Conservation (phyloP, 176 grass and related monocot genomes). For the Canna indica region DNA sequence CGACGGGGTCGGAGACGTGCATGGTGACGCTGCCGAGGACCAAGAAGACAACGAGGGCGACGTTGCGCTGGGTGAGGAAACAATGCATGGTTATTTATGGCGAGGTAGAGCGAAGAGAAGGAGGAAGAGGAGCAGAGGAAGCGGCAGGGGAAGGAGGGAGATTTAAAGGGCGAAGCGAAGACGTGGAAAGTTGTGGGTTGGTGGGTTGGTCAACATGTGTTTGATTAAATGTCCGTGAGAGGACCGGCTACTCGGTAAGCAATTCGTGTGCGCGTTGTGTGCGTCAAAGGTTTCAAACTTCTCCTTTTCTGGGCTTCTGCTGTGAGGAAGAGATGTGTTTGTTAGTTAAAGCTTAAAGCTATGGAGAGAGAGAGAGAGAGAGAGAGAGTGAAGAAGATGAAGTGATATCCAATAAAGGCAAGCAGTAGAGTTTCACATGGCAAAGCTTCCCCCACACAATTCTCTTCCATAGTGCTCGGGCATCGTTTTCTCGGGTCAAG, state of each 20-base stretch:
- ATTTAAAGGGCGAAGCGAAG: slow-evolving; percentile 83
- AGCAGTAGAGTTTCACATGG: neutral
- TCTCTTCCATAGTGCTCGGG: too few species aligned
- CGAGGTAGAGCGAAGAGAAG: neutral
- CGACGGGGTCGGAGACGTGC: slow-evolving; percentile 10
- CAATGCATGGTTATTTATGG: slow-evolving; percentile 16
- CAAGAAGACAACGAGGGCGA: slow-evolving; percentile 23
- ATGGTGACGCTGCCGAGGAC: slow-evolving; percentile 10
- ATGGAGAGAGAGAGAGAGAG: too few species aligned
- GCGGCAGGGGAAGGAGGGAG: slow-evolving; percentile 32
- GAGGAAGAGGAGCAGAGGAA: slow-evolving; percentile 17
- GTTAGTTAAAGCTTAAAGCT: too few species aligned
- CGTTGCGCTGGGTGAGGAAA: too few species aligned
- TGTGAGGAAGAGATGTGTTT: neutral
- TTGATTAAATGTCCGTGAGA: slow-evolving; percentile 8
- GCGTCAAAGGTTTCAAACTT: too few species aligned
- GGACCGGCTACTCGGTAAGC: slow-evolving; percentile 31
- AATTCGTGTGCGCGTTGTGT: too few species aligned
- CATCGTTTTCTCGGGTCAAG: too few species aligned
- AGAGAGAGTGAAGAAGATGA: too few species aligned
- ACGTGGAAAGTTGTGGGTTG: neutral
- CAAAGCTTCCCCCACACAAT: neutral
- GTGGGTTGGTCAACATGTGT: slow-evolving; percentile 54
- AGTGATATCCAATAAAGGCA: neutral
- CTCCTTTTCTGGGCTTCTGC: slow-evolving; percentile 20